Conservation (phyloP, 352 stramenopile species). For the Blastocystis sp. region DNA sequence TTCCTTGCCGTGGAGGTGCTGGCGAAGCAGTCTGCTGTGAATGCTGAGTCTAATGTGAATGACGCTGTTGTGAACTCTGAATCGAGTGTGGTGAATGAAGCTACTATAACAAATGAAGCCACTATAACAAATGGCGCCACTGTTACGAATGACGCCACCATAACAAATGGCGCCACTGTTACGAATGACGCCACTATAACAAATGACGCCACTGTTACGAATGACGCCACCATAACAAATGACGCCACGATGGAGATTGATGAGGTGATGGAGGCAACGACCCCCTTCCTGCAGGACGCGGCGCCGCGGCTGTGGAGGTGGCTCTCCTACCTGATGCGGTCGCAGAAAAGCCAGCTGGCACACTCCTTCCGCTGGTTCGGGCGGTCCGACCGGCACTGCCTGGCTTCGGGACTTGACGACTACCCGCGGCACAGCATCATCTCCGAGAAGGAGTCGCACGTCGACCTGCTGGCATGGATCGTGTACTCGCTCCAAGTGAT, state of each 20-base stretch:
- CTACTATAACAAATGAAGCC: too few relatives aligned
- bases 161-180: too few relatives aligned
- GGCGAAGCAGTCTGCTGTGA: slow-evolving; percentile 69
- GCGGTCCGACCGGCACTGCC: slow-evolving; percentile 28
- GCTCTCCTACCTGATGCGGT: slow-evolving; percentile 35
- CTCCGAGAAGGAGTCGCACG: slow-evolving; percentile 81
- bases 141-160: too few relatives aligned
- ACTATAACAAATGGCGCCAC: too few relatives aligned
- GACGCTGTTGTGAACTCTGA: neutral
- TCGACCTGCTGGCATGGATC: slow-evolving; percentile 86
- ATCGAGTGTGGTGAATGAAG: too few relatives aligned
- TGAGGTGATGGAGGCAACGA: too few relatives aligned
- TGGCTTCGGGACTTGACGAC: slow-evolving; percentile 83
- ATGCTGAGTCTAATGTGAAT: neutral
- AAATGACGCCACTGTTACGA: too few relatives aligned
- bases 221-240: too few relatives aligned
- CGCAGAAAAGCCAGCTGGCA: slow-evolving; percentile 1
- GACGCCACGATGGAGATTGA: too few relatives aligned
- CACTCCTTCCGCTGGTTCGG: slow-evolving; percentile 32
- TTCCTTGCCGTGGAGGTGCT: slow-evolving; percentile 82
- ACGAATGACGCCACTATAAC: too few relatives aligned
- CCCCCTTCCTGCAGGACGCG: neutral
- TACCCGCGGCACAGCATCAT: slow-evolving; percentile 81
- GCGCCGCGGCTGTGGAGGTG: neutral
- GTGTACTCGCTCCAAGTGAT: slow-evolving; percentile 73